Conservation (phyloP, 164 flowering plant genomes). For the Warburgia ugandensis region DNA sequence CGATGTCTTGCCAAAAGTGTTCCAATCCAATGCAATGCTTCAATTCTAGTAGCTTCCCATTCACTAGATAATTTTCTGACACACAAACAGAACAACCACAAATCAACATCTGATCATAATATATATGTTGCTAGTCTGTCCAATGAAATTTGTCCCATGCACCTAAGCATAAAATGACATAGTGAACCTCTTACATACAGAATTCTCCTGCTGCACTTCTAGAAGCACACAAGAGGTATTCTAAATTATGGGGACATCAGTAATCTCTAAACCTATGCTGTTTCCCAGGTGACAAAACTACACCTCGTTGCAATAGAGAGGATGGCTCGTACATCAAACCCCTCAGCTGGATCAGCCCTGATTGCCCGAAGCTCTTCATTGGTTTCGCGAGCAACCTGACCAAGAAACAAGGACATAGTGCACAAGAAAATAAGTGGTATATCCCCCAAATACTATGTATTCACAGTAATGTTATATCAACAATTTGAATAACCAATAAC, state of each 20-base stretch:
- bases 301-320: constrained; percentile 92
- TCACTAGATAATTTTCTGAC: constrained; percentile 76
- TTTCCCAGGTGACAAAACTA: constrained; percentile 23
- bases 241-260: constrained; percentile 12
- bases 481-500: too few relatives aligned
- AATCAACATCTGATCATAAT: constrained; percentile 7
- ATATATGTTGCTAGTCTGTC: constrained; percentile 1
- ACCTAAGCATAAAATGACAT: too few relatives aligned
- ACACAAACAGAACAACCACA: constrained; percentile 4
- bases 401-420: not conserved
- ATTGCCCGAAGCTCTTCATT: constrained; percentile 88
- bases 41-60: constrained; percentile 89
- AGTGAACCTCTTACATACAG: not conserved
- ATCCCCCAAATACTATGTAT: too few relatives aligned
- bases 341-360: constrained; percentile 77
- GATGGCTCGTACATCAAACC: constrained; percentile 81
- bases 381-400: constrained; percentile 94
- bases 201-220: constrained; percentile 5
- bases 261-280: constrained; percentile 21
- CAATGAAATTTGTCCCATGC: constrained; percentile 2
- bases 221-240: constrained; percentile 8
- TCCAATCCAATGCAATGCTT: constrained; percentile 89
- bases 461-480: too few relatives aligned
- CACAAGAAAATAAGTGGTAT: not conserved
- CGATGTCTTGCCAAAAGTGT: constrained; percentile 74